Evolutionary conservation across 768 basidiomycete genomes (phyloP).

Genomic region (Hemileccinum impolitum): DNA sequence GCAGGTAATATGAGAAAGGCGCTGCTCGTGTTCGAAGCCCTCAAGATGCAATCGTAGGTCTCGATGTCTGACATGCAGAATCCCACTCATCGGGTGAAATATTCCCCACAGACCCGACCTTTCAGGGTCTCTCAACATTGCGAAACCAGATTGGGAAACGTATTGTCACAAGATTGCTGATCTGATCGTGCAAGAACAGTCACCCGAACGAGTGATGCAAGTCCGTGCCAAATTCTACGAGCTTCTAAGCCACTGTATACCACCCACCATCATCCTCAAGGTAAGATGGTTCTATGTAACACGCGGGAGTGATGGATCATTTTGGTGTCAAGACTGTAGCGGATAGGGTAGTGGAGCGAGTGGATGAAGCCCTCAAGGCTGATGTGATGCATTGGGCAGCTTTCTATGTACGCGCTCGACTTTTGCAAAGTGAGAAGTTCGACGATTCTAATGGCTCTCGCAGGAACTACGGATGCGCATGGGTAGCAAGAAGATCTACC

Average conservation of each 20-base stretch:
- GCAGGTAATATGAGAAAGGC: conserved; percentile 94
- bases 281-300: conserved; percentile 38
- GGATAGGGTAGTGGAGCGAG: conserved; percentile 78
- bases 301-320: background rate
- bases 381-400: conserved; percentile 99
- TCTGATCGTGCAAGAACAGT: conserved; percentile 85
- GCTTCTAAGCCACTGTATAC: conserved; percentile 94
- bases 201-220: conserved; percentile 85
- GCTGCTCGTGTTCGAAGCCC: conserved; percentile 87
- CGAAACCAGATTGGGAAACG: conserved; percentile 99
- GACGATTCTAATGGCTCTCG: conserved; percentile 1
- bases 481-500: conserved; percentile 92
- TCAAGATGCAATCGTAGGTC: conserved; percentile 93
- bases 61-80: background rate
- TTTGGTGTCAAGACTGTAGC: conserved; percentile 72
- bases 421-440: background rate
- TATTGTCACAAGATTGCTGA: conserved; percentile 93
- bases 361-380: conserved; percentile 86
- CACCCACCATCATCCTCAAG: conserved; percentile 87
- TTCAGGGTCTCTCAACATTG: conserved; percentile 72
- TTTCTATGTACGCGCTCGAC: conserved; percentile 67
- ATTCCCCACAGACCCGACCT: conserved; percentile 65
- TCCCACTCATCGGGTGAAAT: background rate
- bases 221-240: conserved; percentile 94
- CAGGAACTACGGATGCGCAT: conserved; percentile 96